These are phyloP conservation scores for Voacanga thouarsii DNA, from an alignment of 257 asterid genomes.

Conservation along the genomic window DNA sequence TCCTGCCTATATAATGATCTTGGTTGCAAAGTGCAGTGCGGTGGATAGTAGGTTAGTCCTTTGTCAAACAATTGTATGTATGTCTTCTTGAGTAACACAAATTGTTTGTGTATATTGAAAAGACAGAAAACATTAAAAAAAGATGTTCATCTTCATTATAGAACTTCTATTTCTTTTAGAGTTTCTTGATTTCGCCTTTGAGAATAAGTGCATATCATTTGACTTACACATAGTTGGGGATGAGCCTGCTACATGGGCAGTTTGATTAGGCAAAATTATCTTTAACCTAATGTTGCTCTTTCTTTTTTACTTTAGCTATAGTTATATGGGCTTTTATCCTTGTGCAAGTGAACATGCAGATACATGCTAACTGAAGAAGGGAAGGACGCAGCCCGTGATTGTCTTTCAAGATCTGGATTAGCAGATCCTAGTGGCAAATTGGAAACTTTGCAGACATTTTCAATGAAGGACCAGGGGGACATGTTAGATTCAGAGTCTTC, in stretches of 20 bases:
- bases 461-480: slow-evolving; percentile 37
- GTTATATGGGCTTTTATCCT: neutral
- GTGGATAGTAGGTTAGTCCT: neutral
- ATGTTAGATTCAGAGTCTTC: slow-evolving; percentile 25
- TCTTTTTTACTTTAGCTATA: neutral
- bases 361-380: slow-evolving; percentile 97
- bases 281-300: neutral
- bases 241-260: neutral
- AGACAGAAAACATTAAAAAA: neutral
- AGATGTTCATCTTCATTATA: neutral
- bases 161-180: neutral
- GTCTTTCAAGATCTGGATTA: slow-evolving; percentile 75
- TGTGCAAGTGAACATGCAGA: slow-evolving; percentile 33
- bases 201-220: neutral
- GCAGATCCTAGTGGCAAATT: slow-evolving; percentile 33
- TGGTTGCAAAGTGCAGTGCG: neutral
- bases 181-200: neutral
- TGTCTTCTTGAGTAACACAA: neutral
- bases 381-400: slow-evolving; percentile 73
- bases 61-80: neutral
- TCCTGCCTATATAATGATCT: neutral
- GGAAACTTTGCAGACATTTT: slow-evolving; percentile 24
- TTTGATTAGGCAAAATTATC: neutral
- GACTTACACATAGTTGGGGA: too few species aligned
- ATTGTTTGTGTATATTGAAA: neutral